Conservation (phyloP, 257 asterid genomes). For the Marsdenia floribunda region DNA sequence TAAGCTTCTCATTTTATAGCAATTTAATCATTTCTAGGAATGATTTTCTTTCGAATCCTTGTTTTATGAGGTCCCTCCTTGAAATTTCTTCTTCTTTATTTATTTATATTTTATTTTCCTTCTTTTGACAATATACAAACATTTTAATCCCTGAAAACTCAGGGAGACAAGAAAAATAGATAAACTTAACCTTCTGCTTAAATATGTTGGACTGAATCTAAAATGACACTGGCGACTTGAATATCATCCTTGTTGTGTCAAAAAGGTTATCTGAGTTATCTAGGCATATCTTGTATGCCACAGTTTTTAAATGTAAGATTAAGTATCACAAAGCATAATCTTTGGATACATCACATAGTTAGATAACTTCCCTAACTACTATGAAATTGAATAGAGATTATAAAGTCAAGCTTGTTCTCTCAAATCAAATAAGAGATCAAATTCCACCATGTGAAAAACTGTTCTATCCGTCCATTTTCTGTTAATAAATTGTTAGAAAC, state of each 20-base stretch:
- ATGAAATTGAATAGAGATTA: background rate
- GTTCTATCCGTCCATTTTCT: background rate
- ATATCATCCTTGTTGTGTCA: too few species aligned
- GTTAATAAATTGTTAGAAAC: background rate
- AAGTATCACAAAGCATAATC: too few species aligned
- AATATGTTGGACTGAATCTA: too few species aligned
- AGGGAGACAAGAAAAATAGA: background rate
- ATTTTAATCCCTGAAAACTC: background rate
- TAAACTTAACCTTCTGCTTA: background rate
- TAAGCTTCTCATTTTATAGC: conserved; percentile 19
- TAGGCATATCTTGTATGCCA: too few species aligned
- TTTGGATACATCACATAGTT: background rate
- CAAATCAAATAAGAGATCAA: background rate
- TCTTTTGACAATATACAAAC: background rate
- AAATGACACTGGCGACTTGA: background rate
- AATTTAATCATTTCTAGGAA: background rate
- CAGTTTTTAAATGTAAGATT: too few species aligned
- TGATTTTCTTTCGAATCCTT: background rate
- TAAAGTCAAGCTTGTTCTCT: background rate
- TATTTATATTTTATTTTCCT: too few species aligned
- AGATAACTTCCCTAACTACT: background rate
- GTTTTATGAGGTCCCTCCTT: background rate
- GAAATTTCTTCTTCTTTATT: background rate
- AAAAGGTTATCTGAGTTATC: too few species aligned
- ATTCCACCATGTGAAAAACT: background rate